A percentile compares a stretch with the other conserved stretches of the same genome.
These are phyloP conservation scores for Pulveroboletus sp. DNA, from an alignment of 768 basidiomycete species.

Conservation along the genomic window DNA sequence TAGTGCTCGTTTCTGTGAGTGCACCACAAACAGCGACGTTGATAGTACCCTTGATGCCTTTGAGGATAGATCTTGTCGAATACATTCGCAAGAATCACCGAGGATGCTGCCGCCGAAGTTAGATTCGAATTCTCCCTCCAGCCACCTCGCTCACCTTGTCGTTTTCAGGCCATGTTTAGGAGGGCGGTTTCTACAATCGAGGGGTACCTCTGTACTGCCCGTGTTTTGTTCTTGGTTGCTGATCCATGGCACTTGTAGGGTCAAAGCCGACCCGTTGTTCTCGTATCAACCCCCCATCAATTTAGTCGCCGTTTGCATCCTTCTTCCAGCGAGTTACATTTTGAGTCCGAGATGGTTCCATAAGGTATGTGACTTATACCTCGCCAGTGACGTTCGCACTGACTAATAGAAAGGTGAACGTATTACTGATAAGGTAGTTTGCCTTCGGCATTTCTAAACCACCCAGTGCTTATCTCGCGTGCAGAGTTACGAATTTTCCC, in stretches of 20 bases:
- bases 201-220: conserved; percentile 48
- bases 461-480: neutral
- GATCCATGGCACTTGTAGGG: conserved; percentile 37
- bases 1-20: conserved; percentile 76
- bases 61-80: conserved; percentile 80
- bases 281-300: conserved; percentile 95
- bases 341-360: conserved; percentile 97
- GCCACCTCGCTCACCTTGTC: neutral
- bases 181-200: conserved; percentile 93
- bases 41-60: neutral
- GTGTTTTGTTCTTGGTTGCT: conserved; percentile 5
- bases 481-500: conserved; percentile 77
- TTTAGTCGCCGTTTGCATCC: conserved; percentile 76
- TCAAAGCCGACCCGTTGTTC: conserved; percentile 88
- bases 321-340: conserved; percentile 83
- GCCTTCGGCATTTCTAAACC: neutral
- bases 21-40: neutral
- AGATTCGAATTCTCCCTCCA: neutral
- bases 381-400: conserved; percentile 10
- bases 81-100: conserved; percentile 90
- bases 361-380: conserved; percentile 50
- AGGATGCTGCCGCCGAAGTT: conserved; percentile 91
- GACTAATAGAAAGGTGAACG: conserved; percentile 57
- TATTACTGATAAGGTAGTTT: conserved; percentile 74
- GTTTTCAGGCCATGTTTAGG: conserved; percentile 81